Conservation (phyloP, 2,329 filamentous ascomycete genomes). For the Scedosporium aurantiacum region DNA sequence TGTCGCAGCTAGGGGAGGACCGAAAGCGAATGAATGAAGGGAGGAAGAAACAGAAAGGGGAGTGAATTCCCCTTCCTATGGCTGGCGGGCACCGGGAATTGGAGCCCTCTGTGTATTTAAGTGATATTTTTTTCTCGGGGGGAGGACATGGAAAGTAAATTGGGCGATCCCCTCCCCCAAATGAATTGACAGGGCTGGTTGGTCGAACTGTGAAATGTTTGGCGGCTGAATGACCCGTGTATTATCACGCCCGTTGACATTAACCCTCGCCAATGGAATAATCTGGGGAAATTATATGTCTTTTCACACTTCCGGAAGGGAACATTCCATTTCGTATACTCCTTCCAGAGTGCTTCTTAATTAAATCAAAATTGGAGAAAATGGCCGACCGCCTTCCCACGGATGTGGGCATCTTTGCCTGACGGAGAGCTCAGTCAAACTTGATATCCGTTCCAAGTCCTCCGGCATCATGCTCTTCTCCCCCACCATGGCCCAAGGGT, state of each 20-base stretch:
- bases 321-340: not conserved
- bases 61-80: not conserved
- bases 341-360: not conserved
- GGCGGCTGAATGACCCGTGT: not conserved
- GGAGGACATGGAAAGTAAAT: not conserved
- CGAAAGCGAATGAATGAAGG: not conserved
- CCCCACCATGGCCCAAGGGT: not conserved
- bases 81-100: not conserved
- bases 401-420: not conserved
- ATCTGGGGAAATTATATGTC: not conserved
- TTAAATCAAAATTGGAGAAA: not conserved
- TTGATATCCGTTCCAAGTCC: not conserved
- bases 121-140: not conserved
- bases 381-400: not conserved
- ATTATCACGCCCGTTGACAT: not conserved
- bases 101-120: not conserved
- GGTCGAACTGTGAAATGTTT: not conserved
- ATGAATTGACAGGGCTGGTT: not conserved
- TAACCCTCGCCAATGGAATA: not conserved
- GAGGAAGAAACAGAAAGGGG: not conserved
- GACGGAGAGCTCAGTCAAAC: not conserved
- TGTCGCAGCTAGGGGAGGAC: not conserved
- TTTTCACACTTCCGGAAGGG: not conserved
- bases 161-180: not conserved
- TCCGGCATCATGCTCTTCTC: not conserved